These are phyloP conservation scores for Teratosphaeria gauchensis DNA, from an alignment of 2,329 filamentous ascomycete species.

Conservation along the genomic window DNA sequence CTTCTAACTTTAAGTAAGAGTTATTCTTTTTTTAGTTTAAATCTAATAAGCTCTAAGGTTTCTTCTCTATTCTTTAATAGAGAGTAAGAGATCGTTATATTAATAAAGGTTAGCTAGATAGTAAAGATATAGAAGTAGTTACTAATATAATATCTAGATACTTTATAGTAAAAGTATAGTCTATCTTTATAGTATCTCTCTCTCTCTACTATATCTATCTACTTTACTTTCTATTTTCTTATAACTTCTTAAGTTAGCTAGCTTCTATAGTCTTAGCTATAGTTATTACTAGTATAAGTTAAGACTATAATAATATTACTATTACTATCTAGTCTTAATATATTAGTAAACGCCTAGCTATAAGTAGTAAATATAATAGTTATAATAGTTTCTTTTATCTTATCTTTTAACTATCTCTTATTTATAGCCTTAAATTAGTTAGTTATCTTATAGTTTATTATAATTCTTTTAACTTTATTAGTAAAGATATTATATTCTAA, in stretches of 20 bases:
- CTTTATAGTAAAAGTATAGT: no score
- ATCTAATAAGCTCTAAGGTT: neutral
- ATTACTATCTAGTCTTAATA: neutral
- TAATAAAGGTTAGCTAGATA: no score
- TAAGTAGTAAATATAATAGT: neutral
- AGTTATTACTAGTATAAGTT: neutral
- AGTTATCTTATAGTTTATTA: constrained; percentile 1
- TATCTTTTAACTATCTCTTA: constrained; percentile 1
- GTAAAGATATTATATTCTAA: neutral
- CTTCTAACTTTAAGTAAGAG: constrained; percentile 4
- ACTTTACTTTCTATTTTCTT: no score
- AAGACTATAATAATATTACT: constrained; percentile 2
- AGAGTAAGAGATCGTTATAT: no score
- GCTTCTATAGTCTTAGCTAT: neutral
- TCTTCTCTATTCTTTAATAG: constrained; percentile 1
- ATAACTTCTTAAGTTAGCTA: neutral
- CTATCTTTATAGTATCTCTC: no score
- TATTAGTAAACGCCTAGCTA: no score
- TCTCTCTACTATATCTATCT: no score
- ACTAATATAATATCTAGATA: no score
- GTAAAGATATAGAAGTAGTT: no score
- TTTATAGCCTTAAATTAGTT: constrained; percentile 3
- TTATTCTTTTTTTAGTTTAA: constrained; percentile 1
- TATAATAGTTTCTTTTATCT: neutral
- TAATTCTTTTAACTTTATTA: constrained; percentile 1